These are phyloP conservation scores for Leptographium procerum DNA, from an alignment of 2,329 filamentous ascomycete genomes.

Conservation along the genomic window DNA sequence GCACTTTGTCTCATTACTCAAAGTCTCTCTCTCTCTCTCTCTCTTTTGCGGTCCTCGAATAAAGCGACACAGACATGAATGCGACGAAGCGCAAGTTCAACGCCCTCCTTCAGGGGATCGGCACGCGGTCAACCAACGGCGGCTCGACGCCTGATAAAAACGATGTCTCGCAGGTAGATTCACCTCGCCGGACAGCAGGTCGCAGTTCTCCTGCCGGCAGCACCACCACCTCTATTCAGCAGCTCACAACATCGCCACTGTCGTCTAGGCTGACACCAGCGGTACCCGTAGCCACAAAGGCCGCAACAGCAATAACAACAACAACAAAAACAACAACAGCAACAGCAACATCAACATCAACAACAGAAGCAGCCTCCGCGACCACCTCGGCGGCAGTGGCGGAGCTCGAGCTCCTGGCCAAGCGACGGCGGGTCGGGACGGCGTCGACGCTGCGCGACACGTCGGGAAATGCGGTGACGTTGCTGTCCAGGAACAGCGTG, in stretches of 20 bases:
- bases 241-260: background rate
- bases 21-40: background rate
- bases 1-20: too few relatives aligned
- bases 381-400: constrained; percentile 2
- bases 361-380: too few relatives aligned
- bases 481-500: constrained; percentile 27
- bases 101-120: constrained; percentile 56
- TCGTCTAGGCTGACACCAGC: background rate
- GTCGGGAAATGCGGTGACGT: constrained; percentile 14
- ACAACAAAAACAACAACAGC: background rate
- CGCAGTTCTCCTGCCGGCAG: background rate
- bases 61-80: constrained; percentile 40
- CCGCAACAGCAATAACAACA: background rate
- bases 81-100: constrained; percentile 80
- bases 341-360: background rate
- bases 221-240: background rate
- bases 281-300: too few relatives aligned
- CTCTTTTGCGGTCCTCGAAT: too few relatives aligned
- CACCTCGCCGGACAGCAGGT: background rate
- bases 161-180: background rate
- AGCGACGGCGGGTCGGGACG: constrained; percentile 40
- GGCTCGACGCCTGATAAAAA: constrained; percentile 23
- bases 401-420: constrained; percentile 33
- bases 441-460: constrained; percentile 16
- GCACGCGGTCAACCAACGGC: constrained; percentile 35